Base-by-base conservation (phyloP, 257 asterid genomes). In the Misopates orontium region DNA sequence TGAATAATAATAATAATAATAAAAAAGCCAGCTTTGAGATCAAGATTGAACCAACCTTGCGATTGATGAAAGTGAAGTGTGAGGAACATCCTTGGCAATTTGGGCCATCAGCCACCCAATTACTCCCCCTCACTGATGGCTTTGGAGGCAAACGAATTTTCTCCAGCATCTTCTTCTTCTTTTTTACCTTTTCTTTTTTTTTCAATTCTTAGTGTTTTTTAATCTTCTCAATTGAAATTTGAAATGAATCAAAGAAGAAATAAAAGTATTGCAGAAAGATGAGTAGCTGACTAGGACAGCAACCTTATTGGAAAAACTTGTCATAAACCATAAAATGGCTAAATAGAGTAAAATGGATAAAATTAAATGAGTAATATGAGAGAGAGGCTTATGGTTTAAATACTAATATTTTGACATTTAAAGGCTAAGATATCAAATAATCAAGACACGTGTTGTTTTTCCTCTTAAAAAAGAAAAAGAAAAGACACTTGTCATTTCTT, bases 81-180 rank as follows among this genome's bases (percentile, higher is more conserved):
- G 96, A 78, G 64, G 97, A 86, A 78, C 99, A 94, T 83, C 88
- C 91, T 80, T 94, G 99, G 83, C 99, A 94, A 77, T 90, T 89
- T 8, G 97, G 83, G 74, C 95, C 95, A 64, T 94, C 97, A 74
- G 78, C 89, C 31, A 94, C 97, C 99, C 99, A 88, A 79, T 22
- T 77, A 62, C 77, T 90, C 52, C 99, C 99, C 71, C 95, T 78
- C 59, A 85, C 59, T 5, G 97, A 88, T 63, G 99, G 99, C 81
- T 82, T 94, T 45, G 93, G 71, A 22, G 99, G 99, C 81, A 94
- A 81, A 24, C 97, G 97, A 55, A 90, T 78, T 75, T 94, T 94
- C 83, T 94, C 99, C 78, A 94, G 73, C 99, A 94, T 94, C 78
- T 78, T 39, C 31, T 44, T 40, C 24, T 45, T 31, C 18, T 13